Base-by-base conservation (phyloP, 2,329 filamentous ascomycete species). In the Teratosphaeria gauchensis region DNA sequence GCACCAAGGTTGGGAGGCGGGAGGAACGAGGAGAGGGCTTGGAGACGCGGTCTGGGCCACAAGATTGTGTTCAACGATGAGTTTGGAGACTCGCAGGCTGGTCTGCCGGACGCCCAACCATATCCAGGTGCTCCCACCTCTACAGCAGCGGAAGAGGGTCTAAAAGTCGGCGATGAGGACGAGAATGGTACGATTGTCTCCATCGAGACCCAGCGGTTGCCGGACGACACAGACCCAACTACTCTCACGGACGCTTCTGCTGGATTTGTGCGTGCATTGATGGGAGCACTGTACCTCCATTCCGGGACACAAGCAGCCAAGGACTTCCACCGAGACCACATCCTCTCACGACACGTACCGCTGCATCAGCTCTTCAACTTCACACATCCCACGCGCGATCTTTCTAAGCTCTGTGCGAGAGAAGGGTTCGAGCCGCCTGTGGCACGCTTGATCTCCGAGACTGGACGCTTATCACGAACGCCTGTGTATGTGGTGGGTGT, bases 401-500 rank as follows among this genome's bases (percentile, higher is more conserved):
- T 99, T 46, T 83, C 84, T 60, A 82, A 86, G 65, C 80, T 99
- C 51, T 99, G 94, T 76, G 86, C 85, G 5, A 82, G 94, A 61
- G 94, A 99, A 77, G 87, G 88, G 63, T 97, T 97, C 74, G 89
- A 95, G 66, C 74, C 84, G 8, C 94, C 94, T 0, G 83, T 96
- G 30, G 94, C 94, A 16, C 84, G 92, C 59, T 82, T 99, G 57
- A 82, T 96, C 66, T 90, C 86, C 67, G 94, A 99, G 78, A 97
- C 94, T 3, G 94, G 94, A 72, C 85, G 94, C 59, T 74, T 82
- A 65, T 94, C 88, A 68, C 84, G 88, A 72, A 89, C 89, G 60
- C 92, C 94, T 16, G 94, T 99, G 16, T 97, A 87, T 69, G 85
- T 96, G 32, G 92, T 99, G 14, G 94, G 92, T 59, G 92, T 99